These are phyloP conservation scores for Aspergillus eucalypticola DNA, from an alignment of 2,329 filamentous ascomycete genomes.

Conservation along the genomic window DNA sequence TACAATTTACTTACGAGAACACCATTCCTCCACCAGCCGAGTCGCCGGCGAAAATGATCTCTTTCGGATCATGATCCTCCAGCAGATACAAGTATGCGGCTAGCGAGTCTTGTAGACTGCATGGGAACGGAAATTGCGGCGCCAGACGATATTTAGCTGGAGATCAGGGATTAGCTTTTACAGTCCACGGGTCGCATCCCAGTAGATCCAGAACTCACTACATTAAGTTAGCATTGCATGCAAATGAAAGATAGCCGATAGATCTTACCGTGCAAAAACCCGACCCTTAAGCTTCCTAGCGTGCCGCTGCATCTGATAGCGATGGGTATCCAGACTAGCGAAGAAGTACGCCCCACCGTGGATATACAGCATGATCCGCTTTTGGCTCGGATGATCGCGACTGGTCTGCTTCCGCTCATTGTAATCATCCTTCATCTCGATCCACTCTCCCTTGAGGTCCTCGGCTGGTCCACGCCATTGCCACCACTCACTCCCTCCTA, in stretches of 20 bases:
- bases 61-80: constrained; percentile 71
- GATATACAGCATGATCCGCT: constrained; percentile 86
- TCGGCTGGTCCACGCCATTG: constrained; percentile 72
- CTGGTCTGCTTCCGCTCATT: constrained; percentile 64
- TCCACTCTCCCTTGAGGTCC: constrained; percentile 82
- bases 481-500: constrained; percentile 88
- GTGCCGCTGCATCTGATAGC: constrained; percentile 97
- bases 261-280: constrained; percentile 68
- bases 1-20: constrained; percentile 51
- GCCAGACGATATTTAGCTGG: constrained; percentile 75
- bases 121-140: constrained; percentile 94
- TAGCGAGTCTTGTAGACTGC: constrained; percentile 84
- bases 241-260: background rate
- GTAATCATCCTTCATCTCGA: constrained; percentile 88
- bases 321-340: constrained; percentile 90
- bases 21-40: constrained; percentile 93
- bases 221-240: constrained; percentile 19
- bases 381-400: constrained; percentile 52
- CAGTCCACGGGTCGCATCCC: background rate
- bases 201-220: constrained; percentile 21
- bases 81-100: constrained; percentile 85
- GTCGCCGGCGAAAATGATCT: constrained; percentile 86
- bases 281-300: constrained; percentile 89
- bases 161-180: constrained; percentile 15
- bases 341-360: constrained; percentile 97